Evolutionary conservation across 805 yeast genomes (phyloP).

Genomic region (Wickerhamiella vanderwaltii): DNA sequence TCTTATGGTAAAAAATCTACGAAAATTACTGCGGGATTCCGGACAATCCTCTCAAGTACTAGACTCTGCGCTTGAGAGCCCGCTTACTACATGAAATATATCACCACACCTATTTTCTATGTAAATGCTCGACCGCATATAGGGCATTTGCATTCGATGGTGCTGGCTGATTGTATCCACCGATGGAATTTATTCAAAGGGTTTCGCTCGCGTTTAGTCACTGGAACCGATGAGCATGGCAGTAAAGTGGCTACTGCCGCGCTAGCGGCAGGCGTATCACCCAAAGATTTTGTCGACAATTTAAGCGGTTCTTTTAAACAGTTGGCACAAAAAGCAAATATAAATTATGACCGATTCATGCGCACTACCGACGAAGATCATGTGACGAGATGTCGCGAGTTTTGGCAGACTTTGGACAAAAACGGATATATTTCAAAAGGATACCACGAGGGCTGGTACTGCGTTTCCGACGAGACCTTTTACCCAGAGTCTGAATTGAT

Average conservation of each 20-base stretch:
- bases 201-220: conserved; percentile 45
- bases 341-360: conserved; percentile 63
- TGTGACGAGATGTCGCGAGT: conserved; percentile 42
- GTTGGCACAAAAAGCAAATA: conserved; percentile 46
- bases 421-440: conserved; percentile 71
- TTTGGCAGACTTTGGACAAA: conserved; percentile 54
- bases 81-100: conserved; percentile 7
- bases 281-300: conserved; percentile 61
- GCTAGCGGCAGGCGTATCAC: conserved; percentile 36
- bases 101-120: conserved; percentile 86
- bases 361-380: conserved; percentile 87
- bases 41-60: conserved; percentile 1
- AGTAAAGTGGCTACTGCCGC: conserved; percentile 87
- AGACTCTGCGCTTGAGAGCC: conserved; percentile 1
- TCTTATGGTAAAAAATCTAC: conserved; percentile 15
- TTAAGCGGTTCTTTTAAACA: conserved; percentile 51
- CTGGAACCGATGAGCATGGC: conserved; percentile 98
- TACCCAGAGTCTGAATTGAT: conserved; percentile 70
- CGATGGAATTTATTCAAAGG: conserved; percentile 53
- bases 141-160: conserved; percentile 85
- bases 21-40: conserved; percentile 5
- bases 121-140: conserved; percentile 93
- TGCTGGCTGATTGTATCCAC: conserved; percentile 63
- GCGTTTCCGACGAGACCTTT: conserved; percentile 87
- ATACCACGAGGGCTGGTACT: conserved; percentile 86